A percentile compares a stretch with the other conserved stretches of the same genome.
Conservation (phyloP, 495 filamentous ascomycete genomes). For the Penicillium tannophilum region DNA sequence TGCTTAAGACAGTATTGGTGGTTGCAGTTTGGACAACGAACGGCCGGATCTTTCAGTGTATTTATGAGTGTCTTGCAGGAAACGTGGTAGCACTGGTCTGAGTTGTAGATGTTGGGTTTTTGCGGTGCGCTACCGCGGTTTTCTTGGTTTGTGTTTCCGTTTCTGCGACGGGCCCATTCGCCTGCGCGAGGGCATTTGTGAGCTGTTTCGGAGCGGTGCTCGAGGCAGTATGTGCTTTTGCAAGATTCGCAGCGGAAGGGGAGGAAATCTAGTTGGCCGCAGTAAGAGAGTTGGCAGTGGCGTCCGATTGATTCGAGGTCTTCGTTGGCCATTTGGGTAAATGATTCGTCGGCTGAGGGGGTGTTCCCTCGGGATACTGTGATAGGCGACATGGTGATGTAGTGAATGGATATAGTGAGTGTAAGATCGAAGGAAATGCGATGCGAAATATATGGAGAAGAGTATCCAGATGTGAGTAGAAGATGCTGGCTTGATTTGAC, state of each 20-base stretch:
- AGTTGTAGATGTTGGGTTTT: constrained; percentile 60
- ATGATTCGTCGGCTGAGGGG: constrained; percentile 30
- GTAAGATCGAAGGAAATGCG: constrained; percentile 2
- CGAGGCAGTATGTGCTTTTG: constrained; percentile 82
- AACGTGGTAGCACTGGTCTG: constrained; percentile 71
- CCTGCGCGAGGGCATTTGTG: constrained; percentile 82
- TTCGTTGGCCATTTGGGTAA: constrained; percentile 59
- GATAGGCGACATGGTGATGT: constrained; percentile 33
- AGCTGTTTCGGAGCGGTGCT: constrained; percentile 85
- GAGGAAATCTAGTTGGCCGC: constrained; percentile 93
- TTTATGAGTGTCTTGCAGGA: constrained; percentile 85
- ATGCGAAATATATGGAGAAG: neutral
- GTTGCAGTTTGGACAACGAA: constrained; percentile 80
- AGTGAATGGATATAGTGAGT: neutral
- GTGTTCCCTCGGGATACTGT: constrained; percentile 27
- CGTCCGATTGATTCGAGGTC: constrained; percentile 84
- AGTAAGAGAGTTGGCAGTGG: constrained; percentile 89
- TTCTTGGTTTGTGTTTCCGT: constrained; percentile 31
- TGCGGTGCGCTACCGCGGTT: constrained; percentile 30
- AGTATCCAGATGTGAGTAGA: constrained; percentile 24
- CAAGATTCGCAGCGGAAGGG: constrained; percentile 95
- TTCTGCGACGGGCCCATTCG: constrained; percentile 77
- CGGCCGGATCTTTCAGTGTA: constrained; percentile 73
- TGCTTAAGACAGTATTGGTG: constrained; percentile 91
- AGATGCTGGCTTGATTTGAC: constrained; percentile 35